These are phyloP conservation scores for Agaricus blazei DNA, from an alignment of 768 basidiomycete genomes.

Conservation along the genomic window DNA sequence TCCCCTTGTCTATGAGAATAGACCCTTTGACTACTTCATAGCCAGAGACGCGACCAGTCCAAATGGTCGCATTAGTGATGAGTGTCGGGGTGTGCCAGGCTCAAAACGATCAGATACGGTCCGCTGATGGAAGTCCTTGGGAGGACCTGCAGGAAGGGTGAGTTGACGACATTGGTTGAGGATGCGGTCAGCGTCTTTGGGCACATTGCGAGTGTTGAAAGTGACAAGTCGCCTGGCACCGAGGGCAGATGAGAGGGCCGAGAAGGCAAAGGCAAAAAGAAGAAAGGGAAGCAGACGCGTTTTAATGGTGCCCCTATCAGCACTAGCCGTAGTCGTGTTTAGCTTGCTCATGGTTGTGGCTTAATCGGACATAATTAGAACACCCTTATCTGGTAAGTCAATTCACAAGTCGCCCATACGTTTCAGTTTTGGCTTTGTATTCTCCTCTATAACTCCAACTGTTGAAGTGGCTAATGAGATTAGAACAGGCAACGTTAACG, in stretches of 20 bases:
- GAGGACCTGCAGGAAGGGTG: slow-evolving; percentile 42
- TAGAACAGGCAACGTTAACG: too few relatives aligned
- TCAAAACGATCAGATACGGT: slow-evolving; percentile 56
- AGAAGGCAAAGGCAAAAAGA: slow-evolving; percentile 8
- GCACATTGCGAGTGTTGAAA: slow-evolving; percentile 18
- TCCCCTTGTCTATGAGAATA: slow-evolving; percentile 53
- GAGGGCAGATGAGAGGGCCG: not conserved
- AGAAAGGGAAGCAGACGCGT: not conserved
- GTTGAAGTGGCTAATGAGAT: too few relatives aligned
- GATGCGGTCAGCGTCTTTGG: slow-evolving; percentile 35
- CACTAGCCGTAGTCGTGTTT: slow-evolving; percentile 10
- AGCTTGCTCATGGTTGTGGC: not conserved
- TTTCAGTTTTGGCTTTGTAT: too few relatives aligned
- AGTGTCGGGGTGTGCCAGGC: slow-evolving; percentile 57
- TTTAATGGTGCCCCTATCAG: slow-evolving; percentile 5
- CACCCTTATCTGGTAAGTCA: too few relatives aligned
- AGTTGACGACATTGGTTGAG: slow-evolving; percentile 48
- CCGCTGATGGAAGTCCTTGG: slow-evolving; percentile 32
- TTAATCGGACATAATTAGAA: too few relatives aligned
- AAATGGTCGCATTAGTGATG: slow-evolving; percentile 67
- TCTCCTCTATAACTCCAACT: too few relatives aligned
- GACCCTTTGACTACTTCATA: slow-evolving; percentile 53
- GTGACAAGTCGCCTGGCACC: not conserved
- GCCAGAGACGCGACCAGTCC: slow-evolving; percentile 52
- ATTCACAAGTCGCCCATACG: too few relatives aligned